Conservation (phyloP, 1,139 yeast genomes). For the Yamadazyma diddensiae region DNA sequence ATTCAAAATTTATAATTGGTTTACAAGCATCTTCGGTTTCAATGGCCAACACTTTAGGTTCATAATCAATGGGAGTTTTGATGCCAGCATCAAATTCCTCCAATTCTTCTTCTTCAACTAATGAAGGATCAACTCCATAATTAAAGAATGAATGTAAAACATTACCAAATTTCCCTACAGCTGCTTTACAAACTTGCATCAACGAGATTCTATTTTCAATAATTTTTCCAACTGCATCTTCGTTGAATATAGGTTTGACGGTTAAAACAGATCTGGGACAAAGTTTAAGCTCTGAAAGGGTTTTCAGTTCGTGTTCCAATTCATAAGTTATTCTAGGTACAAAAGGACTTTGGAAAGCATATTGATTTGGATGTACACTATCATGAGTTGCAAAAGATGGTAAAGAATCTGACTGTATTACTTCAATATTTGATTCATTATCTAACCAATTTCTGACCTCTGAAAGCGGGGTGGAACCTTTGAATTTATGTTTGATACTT, state of each 20-base stretch:
- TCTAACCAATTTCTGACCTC: conserved; percentile 64
- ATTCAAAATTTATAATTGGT: conserved; percentile 14
- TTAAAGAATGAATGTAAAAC: conserved; percentile 44
- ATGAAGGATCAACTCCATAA: conserved; percentile 29
- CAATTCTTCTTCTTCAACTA: conserved; percentile 2
- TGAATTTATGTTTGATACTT: conserved; percentile 44
- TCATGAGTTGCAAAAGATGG: conserved; percentile 40
- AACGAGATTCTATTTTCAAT: conserved; percentile 18
- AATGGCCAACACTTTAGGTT: conserved; percentile 1
- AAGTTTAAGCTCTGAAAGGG: conserved; percentile 48
- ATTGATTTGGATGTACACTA: conserved; percentile 30
- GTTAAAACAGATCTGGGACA: conserved; percentile 67
- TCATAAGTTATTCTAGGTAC: conserved; percentile 37
- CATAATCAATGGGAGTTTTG: too few species aligned
- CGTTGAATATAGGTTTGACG: conserved; percentile 51
- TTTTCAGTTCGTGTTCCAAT: conserved; percentile 51
- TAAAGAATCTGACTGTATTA: conserved; percentile 23
- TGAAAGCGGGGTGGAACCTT: conserved; percentile 37
- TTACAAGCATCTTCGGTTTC: background rate
- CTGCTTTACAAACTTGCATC: conserved; percentile 11
- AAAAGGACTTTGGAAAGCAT: conserved; percentile 38
- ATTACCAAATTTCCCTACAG: conserved; percentile 20
- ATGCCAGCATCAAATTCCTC: conserved; percentile 1
- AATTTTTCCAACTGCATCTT: conserved; percentile 15
- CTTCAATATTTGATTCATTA: conserved; percentile 43